Evolutionary conservation across 805 yeast genomes (phyloP), one percentile per base, ranked within the genome.

Genomic region (Ogataea philodendri): DNA sequence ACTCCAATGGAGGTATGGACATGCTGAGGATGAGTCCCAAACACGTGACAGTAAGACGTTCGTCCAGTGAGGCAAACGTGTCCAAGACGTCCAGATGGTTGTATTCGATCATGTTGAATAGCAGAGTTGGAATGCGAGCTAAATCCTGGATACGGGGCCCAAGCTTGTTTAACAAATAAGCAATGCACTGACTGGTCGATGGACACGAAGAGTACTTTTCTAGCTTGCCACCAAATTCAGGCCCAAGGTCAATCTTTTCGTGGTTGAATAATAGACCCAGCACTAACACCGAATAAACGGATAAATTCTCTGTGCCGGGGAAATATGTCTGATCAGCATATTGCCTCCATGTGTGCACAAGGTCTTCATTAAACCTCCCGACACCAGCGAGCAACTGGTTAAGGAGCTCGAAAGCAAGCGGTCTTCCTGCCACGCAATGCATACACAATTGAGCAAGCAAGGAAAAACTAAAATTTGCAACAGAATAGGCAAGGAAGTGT

Each of bases 1-100:
- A 55, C 28, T 51, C 55, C 18, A 54, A 18, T 7, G 47, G 33
- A 9, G 45, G 27, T 15, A 19, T 17, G 1, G 35, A 20, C 13
- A 30, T 30, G 11, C 39, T 37, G 30, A 53, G 29, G 8, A 48
- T 27, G 7, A 30, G 18, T 5, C 50, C 42, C 15, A 55, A 17
- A 3, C 46, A 30, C 3, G 49, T 15, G 5, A 20, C 18, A 9
- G 39, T 16, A 10, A 14, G 10, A 9, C 23, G 39, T n/a, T 35
- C 39, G 18, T 35, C 33, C 16, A 23, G 39, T 5, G 20, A 7
- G 7, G 24, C 14, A 29, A 35, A 35, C 14, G 30, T 19, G 21
- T 35, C 39, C 6, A 35, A 14, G 8, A 29, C 30, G 5, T 35
- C 39, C 5, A 31, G 21, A 23, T 22, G 33, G 11, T 29, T 29